phyloP scores from a whole-genome alignment of 2,329 filamentous ascomycete genomes.

The Alternaria tenuissima region DNA sequence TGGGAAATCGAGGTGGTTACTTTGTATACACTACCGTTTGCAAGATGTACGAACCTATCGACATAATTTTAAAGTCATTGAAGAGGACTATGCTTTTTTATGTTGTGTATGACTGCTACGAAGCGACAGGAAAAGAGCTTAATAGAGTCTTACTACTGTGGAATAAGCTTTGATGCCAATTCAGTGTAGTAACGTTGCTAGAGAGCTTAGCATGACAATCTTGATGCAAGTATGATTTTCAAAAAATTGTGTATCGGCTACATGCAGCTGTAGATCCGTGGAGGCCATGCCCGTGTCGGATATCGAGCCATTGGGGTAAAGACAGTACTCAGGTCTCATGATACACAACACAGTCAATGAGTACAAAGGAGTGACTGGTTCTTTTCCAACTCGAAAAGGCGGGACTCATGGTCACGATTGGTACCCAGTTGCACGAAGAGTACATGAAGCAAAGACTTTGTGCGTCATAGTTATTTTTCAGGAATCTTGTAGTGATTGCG shows the following conservation, averaged over 20 bases:
- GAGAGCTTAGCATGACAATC: neutral
- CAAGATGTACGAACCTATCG: neutral
- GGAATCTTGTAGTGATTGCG: neutral
- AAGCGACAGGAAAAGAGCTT: neutral
- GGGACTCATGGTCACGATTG: no score
- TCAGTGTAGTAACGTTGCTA: no score
- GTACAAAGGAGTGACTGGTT: neutral
- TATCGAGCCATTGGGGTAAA: neutral
- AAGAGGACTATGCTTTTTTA: neutral
- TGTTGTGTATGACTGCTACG: neutral
- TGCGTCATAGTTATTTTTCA: no score
- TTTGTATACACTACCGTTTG: no score
- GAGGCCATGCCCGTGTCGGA: fast-evolving
- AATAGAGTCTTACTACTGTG: neutral
- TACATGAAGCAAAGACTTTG: neutral
- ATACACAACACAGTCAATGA: neutral
- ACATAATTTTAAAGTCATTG: neutral
- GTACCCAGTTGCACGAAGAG: neutral
- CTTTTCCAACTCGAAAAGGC: neutral
- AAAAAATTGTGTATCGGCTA: fast-evolving
- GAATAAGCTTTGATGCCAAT: neutral
- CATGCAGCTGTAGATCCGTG: neutral
- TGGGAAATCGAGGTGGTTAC: fast-evolving
- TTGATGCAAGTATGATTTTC: neutral
- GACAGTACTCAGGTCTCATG: neutral